Conservation (phyloP, 768 basidiomycete genomes). For the Amanita polypyramis region DNA sequence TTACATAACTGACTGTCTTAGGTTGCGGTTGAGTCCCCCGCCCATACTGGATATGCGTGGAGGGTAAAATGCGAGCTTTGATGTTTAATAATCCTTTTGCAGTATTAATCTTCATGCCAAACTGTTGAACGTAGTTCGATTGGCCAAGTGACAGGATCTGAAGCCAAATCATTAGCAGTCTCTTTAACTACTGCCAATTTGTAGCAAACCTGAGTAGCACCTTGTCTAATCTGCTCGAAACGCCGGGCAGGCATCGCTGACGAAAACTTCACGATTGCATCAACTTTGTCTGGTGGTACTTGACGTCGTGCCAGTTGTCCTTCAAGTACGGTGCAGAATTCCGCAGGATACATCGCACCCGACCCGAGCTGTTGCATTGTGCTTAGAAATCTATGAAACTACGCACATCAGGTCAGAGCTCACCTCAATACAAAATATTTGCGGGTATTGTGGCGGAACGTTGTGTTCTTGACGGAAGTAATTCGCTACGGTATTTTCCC, state of each 20-base stretch:
- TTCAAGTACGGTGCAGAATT: conserved; percentile 47
- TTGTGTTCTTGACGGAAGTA: conserved; percentile 14
- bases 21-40: conserved; percentile 27
- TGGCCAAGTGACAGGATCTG: conserved; percentile 54
- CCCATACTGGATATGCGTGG: conserved; percentile 61
- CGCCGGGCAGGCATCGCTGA: conserved; percentile 52
- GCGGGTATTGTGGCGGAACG: conserved; percentile 30
- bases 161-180: not conserved
- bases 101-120: conserved; percentile 51
- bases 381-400: not conserved
- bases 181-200: not conserved
- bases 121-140: conserved; percentile 59
- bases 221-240: conserved; percentile 42
- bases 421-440: conserved; percentile 46
- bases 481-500: conserved; percentile 11
- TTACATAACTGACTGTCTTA: too few relatives aligned
- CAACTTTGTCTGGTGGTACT: conserved; percentile 55
- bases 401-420: not conserved
- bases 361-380: conserved; percentile 36
- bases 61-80: conserved; percentile 43
- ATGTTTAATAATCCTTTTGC: conserved; percentile 36
- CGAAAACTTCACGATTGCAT: conserved; percentile 53
- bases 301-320: conserved; percentile 70
- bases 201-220: conserved; percentile 31
- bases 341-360: conserved; percentile 57